Evolutionary conservation across 2,329 filamentous ascomycete genomes (phyloP), one percentile per base, ranked within the genome.

Genomic region (Aspergillus sp.): DNA sequence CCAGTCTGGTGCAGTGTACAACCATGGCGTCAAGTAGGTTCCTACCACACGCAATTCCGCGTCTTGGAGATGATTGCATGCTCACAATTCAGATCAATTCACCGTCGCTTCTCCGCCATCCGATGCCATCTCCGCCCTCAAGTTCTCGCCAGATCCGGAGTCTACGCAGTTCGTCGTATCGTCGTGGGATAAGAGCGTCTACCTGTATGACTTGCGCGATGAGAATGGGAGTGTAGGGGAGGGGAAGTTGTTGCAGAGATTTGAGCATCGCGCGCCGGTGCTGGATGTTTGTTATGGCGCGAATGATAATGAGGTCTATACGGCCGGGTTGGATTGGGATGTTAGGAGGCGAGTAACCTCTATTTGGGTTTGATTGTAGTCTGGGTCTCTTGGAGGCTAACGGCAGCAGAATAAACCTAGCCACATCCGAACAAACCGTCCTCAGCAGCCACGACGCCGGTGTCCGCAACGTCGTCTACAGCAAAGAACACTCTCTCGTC

Each of bases 141-240:
- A 83, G 63, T 98, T 95, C 76, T 88, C 90, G 55, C 87, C 89
- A 32, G 74, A 78, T 55, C 86, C 89, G 20, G 72, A 78, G 52
- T 82, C 84, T n/a, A 79, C 84, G 46, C 85, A 84, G 58, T 79
- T 98, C 33, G 81, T 94, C n/a, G 90, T 91, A 59, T 86, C 90
- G 9, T 95, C 90, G 48, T 98, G 93, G 93, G 91, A 97, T 71
- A 88, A 84, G 69, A 82, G 88, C 66, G 82, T 95, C 48, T 95
- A 96, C 70, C 77, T 91, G 45, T 97, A 97, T 76, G 88, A 95
- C 63, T 79, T 85, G 50, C 72, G 75, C 15, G 70, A 70, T 41
- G 73, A 74, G 52, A 78, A 78, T 44, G 67, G 65, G 19, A 76
- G 79, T 53, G 75, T 79, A 33, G 79, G 78, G 20, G 70, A 73